A percentile compares a stretch with the other conserved stretches of the same genome.
Conservation (phyloP, 768 basidiomycete genomes). For the Agaricus blazei region DNA sequence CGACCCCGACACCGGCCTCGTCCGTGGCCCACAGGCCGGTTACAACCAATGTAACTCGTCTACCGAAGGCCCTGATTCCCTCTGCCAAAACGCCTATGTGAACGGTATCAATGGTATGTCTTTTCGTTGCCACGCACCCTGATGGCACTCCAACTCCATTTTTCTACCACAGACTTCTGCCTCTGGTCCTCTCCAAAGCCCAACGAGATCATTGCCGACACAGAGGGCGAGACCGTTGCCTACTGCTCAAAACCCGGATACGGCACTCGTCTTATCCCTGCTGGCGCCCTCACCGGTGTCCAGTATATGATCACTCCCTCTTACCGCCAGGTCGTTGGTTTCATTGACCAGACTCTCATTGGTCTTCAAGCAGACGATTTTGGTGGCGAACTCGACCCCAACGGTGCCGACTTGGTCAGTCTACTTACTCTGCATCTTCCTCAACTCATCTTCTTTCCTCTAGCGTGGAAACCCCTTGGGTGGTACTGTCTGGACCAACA, state of each 20-base stretch:
- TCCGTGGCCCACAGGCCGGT: conserved; percentile 46
- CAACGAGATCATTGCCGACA: conserved; percentile 52
- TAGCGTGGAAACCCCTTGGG: conserved; percentile 82
- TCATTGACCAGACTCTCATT: conserved; percentile 55
- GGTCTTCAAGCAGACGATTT: conserved; percentile 48
- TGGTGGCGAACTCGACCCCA: conserved; percentile 78
- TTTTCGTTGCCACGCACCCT: not conserved
- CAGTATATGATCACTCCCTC: conserved; percentile 57
- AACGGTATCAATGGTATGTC: conserved; percentile 41
- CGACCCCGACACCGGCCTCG: conserved; percentile 23
- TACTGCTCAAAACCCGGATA: conserved; percentile 72
- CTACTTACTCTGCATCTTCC: not conserved
- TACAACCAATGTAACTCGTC: conserved; percentile 67
- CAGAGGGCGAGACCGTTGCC: conserved; percentile 67
- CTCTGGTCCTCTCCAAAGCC: conserved; percentile 54
- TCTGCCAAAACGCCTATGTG: conserved; percentile 56
- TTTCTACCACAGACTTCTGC: conserved; percentile 51
- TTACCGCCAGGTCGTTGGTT: conserved; percentile 60
- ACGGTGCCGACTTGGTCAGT: conserved; percentile 56
- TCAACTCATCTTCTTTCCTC: conserved; percentile 36
- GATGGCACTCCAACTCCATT: not conserved
- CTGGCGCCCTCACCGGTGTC: conserved; percentile 55
- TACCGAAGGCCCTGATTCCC: conserved; percentile 51
- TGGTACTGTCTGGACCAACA: conserved; percentile 61
- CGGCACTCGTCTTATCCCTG: conserved; percentile 73